Percentiles rank a stretch among this genome's conserved stretches.
Evolutionary conservation across 2,329 filamentous ascomycete species (phyloP).

Genomic region (Ramularia endophylla): DNA sequence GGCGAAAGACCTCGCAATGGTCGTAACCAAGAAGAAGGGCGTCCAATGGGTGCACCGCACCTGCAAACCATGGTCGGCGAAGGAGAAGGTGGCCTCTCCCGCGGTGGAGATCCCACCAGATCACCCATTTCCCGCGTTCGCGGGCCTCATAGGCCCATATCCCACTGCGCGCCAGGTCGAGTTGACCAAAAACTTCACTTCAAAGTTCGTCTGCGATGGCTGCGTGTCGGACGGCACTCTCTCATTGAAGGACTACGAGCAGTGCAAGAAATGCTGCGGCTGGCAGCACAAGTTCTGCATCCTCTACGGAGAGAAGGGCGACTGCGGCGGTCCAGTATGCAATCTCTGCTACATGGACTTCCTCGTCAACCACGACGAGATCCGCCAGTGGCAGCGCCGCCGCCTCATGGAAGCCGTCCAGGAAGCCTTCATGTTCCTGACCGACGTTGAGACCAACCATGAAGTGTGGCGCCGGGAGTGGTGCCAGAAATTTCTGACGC

Average conservation of each 20-base stretch:
- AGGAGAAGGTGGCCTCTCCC: no score
- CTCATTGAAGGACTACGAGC: slow-evolving; percentile 14
- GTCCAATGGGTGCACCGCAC: slow-evolving; percentile 12
- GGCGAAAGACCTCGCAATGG: slow-evolving; percentile 6
- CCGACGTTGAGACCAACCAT: slow-evolving; percentile 7
- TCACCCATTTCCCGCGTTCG: no score
- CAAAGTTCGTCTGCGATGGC: slow-evolving; percentile 17
- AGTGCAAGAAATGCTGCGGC: slow-evolving; percentile 16
- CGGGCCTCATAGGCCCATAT: slow-evolving; percentile 5
- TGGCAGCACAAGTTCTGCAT: slow-evolving; percentile 21
- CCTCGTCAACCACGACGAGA: slow-evolving; percentile 35
- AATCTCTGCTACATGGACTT: slow-evolving; percentile 17
- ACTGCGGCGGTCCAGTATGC: slow-evolving; percentile 16
- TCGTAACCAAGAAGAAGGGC: slow-evolving; percentile 2
- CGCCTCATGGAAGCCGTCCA: slow-evolving; percentile 10
- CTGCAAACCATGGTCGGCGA: no score
- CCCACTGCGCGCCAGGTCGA: slow-evolving; percentile 3
- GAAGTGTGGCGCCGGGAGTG: slow-evolving; percentile 5
- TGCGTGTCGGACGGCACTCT: no score
- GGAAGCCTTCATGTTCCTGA: slow-evolving; percentile 13
- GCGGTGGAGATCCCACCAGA: no score
- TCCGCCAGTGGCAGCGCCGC: slow-evolving; percentile 42
- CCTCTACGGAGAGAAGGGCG: slow-evolving; percentile 14
- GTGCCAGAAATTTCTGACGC: slow-evolving; percentile 8
- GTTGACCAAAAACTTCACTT: slow-evolving; percentile 14